phyloP scores from a whole-genome alignment of 1,139 yeast genomes.

The Waltiozyma sp. region DNA sequence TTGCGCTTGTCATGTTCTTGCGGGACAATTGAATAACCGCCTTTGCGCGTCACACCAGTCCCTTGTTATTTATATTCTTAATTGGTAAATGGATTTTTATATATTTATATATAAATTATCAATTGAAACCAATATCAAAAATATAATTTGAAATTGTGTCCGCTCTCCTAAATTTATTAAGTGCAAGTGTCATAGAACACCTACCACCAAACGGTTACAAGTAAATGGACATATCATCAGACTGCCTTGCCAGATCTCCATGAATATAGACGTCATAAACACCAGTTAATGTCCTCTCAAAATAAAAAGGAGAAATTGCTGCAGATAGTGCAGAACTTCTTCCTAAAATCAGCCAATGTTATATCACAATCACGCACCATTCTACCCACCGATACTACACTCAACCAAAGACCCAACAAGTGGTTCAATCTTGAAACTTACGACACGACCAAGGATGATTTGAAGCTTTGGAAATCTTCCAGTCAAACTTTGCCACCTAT shows the following conservation, averaged over 20 bases:
- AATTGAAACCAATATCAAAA: too few species aligned
- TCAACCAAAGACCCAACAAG: slow-evolving; percentile 28
- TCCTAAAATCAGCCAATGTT: slow-evolving; percentile 58
- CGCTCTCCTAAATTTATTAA: too few species aligned
- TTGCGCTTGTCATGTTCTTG: background rate
- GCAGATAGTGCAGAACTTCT: slow-evolving; percentile 46
- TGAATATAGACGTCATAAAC: background rate
- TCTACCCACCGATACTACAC: slow-evolving; percentile 5
- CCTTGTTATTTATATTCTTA: too few species aligned
- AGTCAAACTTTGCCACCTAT: slow-evolving; percentile 37
- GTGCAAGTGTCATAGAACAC: background rate
- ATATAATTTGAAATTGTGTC: too few species aligned
- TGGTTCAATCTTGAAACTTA: slow-evolving; percentile 64
- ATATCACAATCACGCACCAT: slow-evolving; percentile 30
- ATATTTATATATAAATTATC: too few species aligned
- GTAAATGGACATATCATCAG: too few species aligned
- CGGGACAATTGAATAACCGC: too few species aligned
- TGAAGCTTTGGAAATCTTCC: slow-evolving; percentile 44
- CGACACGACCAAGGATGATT: slow-evolving; percentile 41
- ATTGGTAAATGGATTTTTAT: too few species aligned
- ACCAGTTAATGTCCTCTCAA: slow-evolving; percentile 7
- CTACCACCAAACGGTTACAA: too few species aligned
- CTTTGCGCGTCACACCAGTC: too few species aligned
- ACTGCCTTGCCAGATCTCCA: background rate
- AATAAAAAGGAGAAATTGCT: slow-evolving; percentile 21